These are phyloP conservation scores for Larix kaempferi DNA, from an alignment of 75 land plant genomes.

Conservation along the genomic window DNA sequence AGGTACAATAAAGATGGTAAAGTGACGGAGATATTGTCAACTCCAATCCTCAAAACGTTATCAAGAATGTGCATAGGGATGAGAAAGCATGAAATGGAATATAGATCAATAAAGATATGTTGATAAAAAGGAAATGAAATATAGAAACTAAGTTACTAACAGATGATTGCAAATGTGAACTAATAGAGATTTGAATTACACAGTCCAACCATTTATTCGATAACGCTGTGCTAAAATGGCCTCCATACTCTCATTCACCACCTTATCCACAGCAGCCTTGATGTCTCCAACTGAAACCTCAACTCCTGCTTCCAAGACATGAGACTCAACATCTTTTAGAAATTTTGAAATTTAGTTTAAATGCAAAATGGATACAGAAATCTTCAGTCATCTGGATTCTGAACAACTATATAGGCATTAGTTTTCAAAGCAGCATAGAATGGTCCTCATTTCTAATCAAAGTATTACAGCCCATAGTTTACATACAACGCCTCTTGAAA, in stretches of 20 bases:
- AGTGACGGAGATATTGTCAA: not conserved
- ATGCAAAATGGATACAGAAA: too few relatives aligned
- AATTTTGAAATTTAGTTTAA: too few relatives aligned
- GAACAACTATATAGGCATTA: too few relatives aligned
- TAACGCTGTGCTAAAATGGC: constrained; percentile 74
- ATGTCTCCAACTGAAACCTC: constrained; percentile 81
- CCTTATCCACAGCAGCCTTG: constrained; percentile 41
- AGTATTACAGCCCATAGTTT: too few relatives aligned
- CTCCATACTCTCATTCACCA: constrained; percentile 56
- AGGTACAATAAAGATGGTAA: not conserved
- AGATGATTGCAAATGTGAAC: not conserved
- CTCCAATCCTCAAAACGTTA: not conserved
- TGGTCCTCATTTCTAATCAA: too few relatives aligned
- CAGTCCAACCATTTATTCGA: constrained; percentile 67
- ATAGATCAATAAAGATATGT: not conserved
- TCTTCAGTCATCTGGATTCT: too few relatives aligned
- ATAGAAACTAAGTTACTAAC: not conserved
- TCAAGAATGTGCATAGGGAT: not conserved
- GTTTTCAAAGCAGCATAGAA: too few relatives aligned
- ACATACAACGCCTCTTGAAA: too few relatives aligned
- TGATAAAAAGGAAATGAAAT: not conserved
- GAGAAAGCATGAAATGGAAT: not conserved
- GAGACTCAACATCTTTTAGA: too few relatives aligned
- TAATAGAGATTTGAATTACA: not conserved
- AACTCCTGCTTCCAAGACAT: constrained; percentile 47